These are phyloP conservation scores for Podila epicladia DNA, from an alignment of 192 early-diverging fungal species.

Conservation along the genomic window DNA sequence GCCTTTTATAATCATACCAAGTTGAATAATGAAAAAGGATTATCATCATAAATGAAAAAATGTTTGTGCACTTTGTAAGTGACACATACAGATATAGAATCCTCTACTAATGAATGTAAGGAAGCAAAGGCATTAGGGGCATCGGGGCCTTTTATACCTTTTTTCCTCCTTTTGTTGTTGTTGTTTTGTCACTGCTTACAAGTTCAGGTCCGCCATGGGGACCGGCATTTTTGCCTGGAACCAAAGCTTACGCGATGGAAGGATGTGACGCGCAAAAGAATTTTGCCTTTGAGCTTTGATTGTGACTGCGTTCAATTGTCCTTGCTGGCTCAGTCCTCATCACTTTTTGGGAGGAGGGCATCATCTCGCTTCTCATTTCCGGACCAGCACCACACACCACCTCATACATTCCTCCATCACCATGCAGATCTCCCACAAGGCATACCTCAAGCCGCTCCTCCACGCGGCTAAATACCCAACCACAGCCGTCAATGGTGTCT, in stretches of 20 bases:
- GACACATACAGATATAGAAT: conserved; percentile 7
- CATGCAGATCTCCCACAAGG: conserved; percentile 61
- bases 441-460: conserved; percentile 79
- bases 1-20: conserved; percentile 4
- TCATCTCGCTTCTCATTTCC: neutral
- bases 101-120: conserved; percentile 7
- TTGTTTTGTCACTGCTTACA: no score
- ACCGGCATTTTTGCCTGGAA: no score
- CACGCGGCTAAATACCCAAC: conserved; percentile 89
- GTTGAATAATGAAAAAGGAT: conserved; percentile 6
- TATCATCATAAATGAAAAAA: conserved; percentile 7
- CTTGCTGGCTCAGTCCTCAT: no score
- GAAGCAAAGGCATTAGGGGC: neutral
- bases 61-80: conserved; percentile 4
- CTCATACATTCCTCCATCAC: neutral
- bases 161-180: no score
- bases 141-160: no score
- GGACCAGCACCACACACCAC: neutral
- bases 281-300: no score
- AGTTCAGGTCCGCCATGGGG: no score
- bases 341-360: no score
- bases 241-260: no score
- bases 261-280: no score
- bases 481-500: conserved; percentile 78
- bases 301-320: no score